Conservation (phyloP, 768 basidiomycete genomes). For the Gautieria morchelliformis region DNA sequence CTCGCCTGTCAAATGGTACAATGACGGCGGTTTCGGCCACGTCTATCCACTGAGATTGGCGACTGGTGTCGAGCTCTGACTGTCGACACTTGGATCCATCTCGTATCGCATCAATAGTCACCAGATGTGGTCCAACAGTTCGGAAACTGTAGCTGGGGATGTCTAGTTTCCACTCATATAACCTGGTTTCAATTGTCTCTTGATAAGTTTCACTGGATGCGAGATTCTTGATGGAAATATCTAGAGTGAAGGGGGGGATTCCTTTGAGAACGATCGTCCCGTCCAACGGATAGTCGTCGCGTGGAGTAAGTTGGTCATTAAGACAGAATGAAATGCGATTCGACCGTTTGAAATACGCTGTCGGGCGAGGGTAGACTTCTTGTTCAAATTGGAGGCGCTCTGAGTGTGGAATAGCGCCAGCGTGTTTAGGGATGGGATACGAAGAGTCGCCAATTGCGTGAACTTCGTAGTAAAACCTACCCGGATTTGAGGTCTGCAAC, state of each 20-base stretch:
- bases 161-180: constrained; percentile 59
- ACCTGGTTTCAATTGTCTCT: constrained; percentile 40
- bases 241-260: constrained; percentile 74
- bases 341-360: constrained; percentile 63
- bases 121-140: constrained; percentile 71
- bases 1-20: constrained; percentile 66
- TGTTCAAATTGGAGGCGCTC: constrained; percentile 76
- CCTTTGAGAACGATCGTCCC: constrained; percentile 68
- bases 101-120: constrained; percentile 66
- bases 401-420: constrained; percentile 50
- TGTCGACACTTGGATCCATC: constrained; percentile 83
- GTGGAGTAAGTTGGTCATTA: constrained; percentile 51
- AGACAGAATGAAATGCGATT: constrained; percentile 68
- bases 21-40: constrained; percentile 97
- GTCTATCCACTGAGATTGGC: constrained; percentile 69
- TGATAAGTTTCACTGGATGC: constrained; percentile 56
- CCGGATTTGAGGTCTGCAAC: constrained; percentile 65
- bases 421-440: constrained; percentile 59
- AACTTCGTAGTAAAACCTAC: constrained; percentile 83
- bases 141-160: constrained; percentile 63
- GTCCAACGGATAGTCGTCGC: constrained; percentile 43
- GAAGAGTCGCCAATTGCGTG: constrained; percentile 80
- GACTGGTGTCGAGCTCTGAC: constrained; percentile 49
- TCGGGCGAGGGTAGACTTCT: constrained; percentile 71
- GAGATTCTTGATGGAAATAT: constrained; percentile 67